Base-by-base conservation (phyloP, 2,329 filamentous ascomycete species). In the Zymoseptoria pseudotritici region DNA sequence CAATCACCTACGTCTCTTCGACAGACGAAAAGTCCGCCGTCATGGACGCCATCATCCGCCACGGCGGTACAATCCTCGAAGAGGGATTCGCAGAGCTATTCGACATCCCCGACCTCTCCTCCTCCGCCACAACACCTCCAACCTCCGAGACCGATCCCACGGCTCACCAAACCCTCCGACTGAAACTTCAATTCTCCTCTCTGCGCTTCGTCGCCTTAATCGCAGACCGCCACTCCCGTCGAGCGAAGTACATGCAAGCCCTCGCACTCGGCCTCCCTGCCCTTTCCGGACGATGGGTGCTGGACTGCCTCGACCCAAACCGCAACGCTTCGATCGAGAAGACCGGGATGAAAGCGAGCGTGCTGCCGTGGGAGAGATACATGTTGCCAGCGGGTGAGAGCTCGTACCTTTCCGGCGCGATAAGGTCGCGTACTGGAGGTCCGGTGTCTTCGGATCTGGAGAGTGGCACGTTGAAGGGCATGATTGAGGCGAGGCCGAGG, bases 241-340 rank as follows among this genome's bases (percentile, higher is more conserved):
- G 91, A 63, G 84, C 86, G 55, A 99, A 97, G 72, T 97, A 94
- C 73, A 89, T 97, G 81, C 92, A 97, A 75, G 94, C 94, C 0
- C 82, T 99, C 2, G 92, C 94, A 0, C 82, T 99, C 0, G 91
- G 90, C 0, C 76, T 99, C 0, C 94, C 94, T 0, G 96, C 92
- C 69, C 79, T 99, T 1, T 88, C 90, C 5, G 83, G 86, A 5
- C 86, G 87, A 58, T 99, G 94, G 93, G 78, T 96, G 54, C 80
- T 83, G 24, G 83, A 88, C 55, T 96, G 90, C 63, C 73, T 93
- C 20, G 61, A 67, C 13, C n/a, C 54, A 2, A 26, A 57, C 10
- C 64, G 59, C 53, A 69, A 70, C 29, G 46, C 42, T 3, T 57
- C 42, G 24, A 50, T 63, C 13, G 50, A 51, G n/a, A 57, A 54